Base-by-base conservation (phyloP, 176 grass and related monocot genomes). In the Eremochloa ophiuroides region DNA sequence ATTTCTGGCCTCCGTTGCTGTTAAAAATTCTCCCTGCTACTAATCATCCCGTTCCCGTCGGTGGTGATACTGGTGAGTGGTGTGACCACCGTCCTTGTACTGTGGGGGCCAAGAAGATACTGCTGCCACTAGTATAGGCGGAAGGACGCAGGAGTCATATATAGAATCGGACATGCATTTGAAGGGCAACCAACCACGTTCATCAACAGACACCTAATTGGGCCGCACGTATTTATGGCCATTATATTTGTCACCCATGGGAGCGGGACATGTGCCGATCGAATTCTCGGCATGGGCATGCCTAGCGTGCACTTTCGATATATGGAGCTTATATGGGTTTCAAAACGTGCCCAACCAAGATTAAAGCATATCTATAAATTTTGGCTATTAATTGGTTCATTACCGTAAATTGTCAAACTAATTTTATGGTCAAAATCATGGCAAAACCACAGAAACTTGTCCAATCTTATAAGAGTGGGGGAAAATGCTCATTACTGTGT, bases 211-310 rank as follows among this genome's bases (percentile, higher is more conserved):
- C 31, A 29, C 55, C 75, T 69, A 76, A 81, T 59, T 41, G 72
- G 41, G 30, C 63, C 63, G 66, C 51, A 63, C 16, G 13, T 39
- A 51, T 69, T 87, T 40, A 82, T 80, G 29, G 47, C 30, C 43
- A 18, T 56, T n/a, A 55, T 55, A 22, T 51, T 51, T 53, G 50
- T 22, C 18, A 53, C 50, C 50, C 18, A 22, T 1, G 48, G 48
- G 18, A 1, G 2, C 0, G 37, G 22, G 11, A 25, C 39, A 70
- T 43, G 67, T 44, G 67, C n/a, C n/a, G n/a, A n/a, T n/a, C 39
- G 7, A 44, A 59, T 26, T 26, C n/a, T 26, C 55, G 0, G n/a
- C 10, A 26, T 25, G 50, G 18, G 7, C n/a, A 58, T 25, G 53
- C 22, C 53, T 8, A 7, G 20, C 8, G 2, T 5, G 7, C 46